A percentile compares a stretch with the other conserved stretches of the same genome.
Evolutionary conservation across 2,329 filamentous ascomycete species (phyloP).

Genomic region (Raffaelea deltoideospora): DNA sequence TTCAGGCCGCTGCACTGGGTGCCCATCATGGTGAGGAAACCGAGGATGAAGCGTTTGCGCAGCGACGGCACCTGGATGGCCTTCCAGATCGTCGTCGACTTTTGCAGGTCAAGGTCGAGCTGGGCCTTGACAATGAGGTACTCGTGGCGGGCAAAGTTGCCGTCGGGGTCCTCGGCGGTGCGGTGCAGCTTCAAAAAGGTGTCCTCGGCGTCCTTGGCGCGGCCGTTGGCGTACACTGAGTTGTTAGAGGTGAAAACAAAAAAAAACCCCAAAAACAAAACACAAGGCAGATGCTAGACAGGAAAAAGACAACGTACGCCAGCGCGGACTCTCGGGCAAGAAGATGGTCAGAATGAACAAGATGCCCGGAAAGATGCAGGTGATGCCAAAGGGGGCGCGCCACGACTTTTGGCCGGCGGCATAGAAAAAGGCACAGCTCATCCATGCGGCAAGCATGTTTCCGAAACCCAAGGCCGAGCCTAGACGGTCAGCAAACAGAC

Average conservation of each 20-base stretch:
- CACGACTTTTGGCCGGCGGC: slow-evolving; percentile 19
- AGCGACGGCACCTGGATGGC: background rate
- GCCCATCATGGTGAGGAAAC: background rate
- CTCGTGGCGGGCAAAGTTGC: slow-evolving; percentile 1
- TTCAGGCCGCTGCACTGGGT: background rate
- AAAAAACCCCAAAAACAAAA: background rate
- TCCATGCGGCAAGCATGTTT: slow-evolving; percentile 9
- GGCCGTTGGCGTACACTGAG: too few relatives aligned
- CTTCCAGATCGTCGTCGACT: background rate
- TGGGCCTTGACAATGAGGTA: slow-evolving; percentile 1
- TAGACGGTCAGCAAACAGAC: slow-evolving; percentile 17
- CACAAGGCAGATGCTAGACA: background rate
- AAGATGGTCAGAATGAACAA: background rate
- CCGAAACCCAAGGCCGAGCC: background rate
- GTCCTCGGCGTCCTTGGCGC: background rate
- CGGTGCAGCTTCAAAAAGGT: background rate
- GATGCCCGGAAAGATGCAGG: too few relatives aligned
- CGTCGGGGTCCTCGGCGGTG: background rate
- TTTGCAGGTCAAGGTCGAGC: background rate
- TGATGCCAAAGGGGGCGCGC: slow-evolving; percentile 27
- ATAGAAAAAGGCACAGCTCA: slow-evolving; percentile 22
- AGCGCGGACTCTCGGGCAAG: background rate
- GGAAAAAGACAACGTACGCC: background rate
- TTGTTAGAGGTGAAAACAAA: too few relatives aligned
- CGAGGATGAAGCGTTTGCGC: background rate